phyloP scores from a whole-genome alignment of 2,329 filamentous ascomycete species.

The Calonectria fujianensis region DNA sequence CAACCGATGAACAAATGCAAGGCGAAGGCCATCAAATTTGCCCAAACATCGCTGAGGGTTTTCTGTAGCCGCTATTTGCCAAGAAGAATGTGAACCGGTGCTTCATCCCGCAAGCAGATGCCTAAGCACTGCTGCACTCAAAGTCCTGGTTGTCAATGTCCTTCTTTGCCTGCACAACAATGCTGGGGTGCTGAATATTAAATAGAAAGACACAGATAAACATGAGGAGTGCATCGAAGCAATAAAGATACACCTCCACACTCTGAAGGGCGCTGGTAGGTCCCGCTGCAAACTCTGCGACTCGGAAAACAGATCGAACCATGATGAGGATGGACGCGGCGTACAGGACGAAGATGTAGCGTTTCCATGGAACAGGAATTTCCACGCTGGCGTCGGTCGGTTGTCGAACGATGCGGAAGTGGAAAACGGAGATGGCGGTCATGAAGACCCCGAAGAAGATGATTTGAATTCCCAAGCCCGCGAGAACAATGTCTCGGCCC shows the following conservation, averaged over 20 bases:
- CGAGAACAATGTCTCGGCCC: conserved; percentile 8
- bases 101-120: neutral
- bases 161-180: conserved; percentile 3
- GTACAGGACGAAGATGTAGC: conserved; percentile 14
- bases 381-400: neutral
- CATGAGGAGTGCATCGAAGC: conserved; percentile 27
- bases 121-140: conserved; percentile 2
- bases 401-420: conserved; percentile 51
- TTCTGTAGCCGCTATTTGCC: neutral
- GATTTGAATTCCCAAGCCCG: neutral
- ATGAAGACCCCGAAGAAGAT: conserved; percentile 14
- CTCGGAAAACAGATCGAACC: conserved; percentile 1
- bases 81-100: neutral
- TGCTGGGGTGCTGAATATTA: conserved; percentile 31
- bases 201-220: conserved; percentile 24
- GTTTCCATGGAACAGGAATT: neutral
- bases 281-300: conserved; percentile 1
- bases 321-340: conserved; percentile 18
- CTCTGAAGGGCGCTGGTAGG: conserved; percentile 26
- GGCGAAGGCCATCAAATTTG: too few relatives aligned
- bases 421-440: conserved; percentile 58
- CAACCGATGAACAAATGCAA: too few relatives aligned
- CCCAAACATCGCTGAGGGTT: too few relatives aligned
- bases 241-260: conserved; percentile 22
- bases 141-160: neutral